Percentiles rank a stretch among this genome's conserved stretches.
These are phyloP conservation scores for Chromosphaera perkinsii DNA, from an alignment of 208 protist species.

Conservation along the genomic window DNA sequence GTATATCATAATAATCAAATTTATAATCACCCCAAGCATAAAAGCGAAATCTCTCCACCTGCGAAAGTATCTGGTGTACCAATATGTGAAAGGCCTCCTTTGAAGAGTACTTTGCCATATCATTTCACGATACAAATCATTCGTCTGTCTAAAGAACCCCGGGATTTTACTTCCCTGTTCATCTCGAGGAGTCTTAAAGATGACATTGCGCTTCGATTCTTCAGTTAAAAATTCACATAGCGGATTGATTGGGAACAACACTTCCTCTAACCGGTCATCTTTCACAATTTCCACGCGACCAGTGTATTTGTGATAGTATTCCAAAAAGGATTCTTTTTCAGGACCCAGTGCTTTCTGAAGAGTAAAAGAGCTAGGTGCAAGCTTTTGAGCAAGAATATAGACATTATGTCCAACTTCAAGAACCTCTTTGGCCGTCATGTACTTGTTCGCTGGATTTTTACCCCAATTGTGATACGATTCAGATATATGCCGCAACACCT, in stretches of 20 bases:
- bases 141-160: conserved; percentile 10
- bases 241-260: conserved; percentile 38
- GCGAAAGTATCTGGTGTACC: not conserved
- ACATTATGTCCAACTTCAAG: conserved; percentile 37
- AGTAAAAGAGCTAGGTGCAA: not conserved
- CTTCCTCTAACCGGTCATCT: conserved; percentile 21
- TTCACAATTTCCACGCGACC: conserved; percentile 32
- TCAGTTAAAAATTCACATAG: conserved; percentile 32
- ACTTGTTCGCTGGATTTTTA: not conserved
- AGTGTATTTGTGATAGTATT: conserved; percentile 26
- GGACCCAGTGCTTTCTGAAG: conserved; percentile 7
- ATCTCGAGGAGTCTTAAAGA: conserved; percentile 15
- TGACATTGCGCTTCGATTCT: not conserved
- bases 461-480: not conserved
- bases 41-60: conserved; percentile 23
- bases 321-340: not conserved
- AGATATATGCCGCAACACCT: no score
- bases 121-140: conserved; percentile 40
- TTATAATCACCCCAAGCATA: conserved; percentile 19
- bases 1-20: conserved; percentile 15
- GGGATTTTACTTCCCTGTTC: conserved; percentile 33
- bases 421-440: conserved; percentile 3
- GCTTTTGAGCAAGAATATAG: conserved; percentile 26
- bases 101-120: conserved; percentile 38
- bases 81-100: conserved; percentile 6